Base-by-base conservation (phyloP, 805 yeast genomes). In the Yarrowia sp. region DNA sequence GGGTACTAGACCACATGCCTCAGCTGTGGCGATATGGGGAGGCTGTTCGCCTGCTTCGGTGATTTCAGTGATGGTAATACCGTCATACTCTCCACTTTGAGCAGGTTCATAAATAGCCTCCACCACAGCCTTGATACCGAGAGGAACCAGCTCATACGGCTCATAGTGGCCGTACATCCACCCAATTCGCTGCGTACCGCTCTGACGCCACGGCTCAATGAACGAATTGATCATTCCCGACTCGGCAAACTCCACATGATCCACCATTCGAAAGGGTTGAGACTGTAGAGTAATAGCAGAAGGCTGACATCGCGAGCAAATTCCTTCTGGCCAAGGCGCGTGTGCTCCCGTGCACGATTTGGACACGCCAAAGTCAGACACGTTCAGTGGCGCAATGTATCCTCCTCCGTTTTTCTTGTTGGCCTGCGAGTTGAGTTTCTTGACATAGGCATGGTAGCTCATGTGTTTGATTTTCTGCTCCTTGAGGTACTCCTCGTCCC, bases 301-400 rank as follows among this genome's bases (percentile, higher is more conserved):
- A 0, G 99, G 98, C 75, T 93, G 98, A 76, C 99, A 93, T 75
- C 92, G 90, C 14, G 97, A 89, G 73, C 99, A 93, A 69, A 95
- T 92, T 0, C 98, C 97, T 62, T 79, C 82, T 1, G 99, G 98
- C 91, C 97, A 95, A 8, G 97, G 93, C 42, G 87, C 85, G 75
- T 93, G 99, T 0, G 97, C 97, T 45, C 84, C 81, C 0, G 80
- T 81, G 74, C 98, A 93, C 13, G 81, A 76, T 47, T 72, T 71
- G 64, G 81, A 79, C 35, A 93, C 90, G 63, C 78, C 76, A 73
- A 82, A 95, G 71, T 84, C 78, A 1, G 93, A 89, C 71, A 86
- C 89, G 18, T 86, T 82, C 65, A 92, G 76, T 3, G 97, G 97
- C 0, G 93, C 83, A 63, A 92, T 88, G 70, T 90, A 91, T 51